A percentile compares a stretch with the other conserved stretches of the same genome.
phyloP scores from a whole-genome alignment of 2,329 filamentous ascomycete species.

The Beauveria bassiana region DNA sequence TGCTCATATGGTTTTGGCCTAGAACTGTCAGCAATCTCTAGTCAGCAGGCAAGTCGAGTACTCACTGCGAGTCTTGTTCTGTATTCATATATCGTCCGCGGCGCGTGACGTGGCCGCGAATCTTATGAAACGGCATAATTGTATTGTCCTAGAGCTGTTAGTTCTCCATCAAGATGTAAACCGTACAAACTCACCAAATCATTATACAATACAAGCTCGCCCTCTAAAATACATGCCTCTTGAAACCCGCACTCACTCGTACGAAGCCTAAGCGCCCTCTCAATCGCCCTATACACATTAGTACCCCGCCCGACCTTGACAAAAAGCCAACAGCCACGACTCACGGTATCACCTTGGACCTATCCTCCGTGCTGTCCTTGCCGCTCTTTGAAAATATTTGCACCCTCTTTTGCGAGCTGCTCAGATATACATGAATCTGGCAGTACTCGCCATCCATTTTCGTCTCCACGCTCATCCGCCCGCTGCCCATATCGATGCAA shows the following conservation, averaged over 20 bases:
- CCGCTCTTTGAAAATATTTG: constrained; percentile 90
- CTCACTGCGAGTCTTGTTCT: constrained; percentile 59
- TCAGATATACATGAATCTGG: constrained; percentile 73
- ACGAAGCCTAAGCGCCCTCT: constrained; percentile 56
- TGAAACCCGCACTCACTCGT: constrained; percentile 49
- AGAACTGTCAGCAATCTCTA: constrained; percentile 16
- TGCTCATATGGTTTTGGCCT: constrained; percentile 45
- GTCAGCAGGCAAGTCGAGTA: constrained; percentile 4
- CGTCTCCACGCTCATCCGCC: constrained; percentile 63
- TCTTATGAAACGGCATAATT: constrained; percentile 71
- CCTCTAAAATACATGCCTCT: constrained; percentile 68
- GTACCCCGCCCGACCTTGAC: neutral
- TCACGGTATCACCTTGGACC: constrained; percentile 49
- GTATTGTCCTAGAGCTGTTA: constrained; percentile 38
- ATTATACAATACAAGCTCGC: constrained; percentile 74
- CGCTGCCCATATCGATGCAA: constrained; percentile 56
- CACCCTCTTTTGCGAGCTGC: constrained; percentile 46
- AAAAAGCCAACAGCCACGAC: constrained; percentile 12
- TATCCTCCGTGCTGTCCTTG: constrained; percentile 76
- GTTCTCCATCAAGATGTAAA: neutral
- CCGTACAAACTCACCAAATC: constrained; percentile 38
- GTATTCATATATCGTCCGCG: constrained; percentile 64
- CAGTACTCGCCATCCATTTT: constrained; percentile 90
- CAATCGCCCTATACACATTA: constrained; percentile 41
- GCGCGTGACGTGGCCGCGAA: constrained; percentile 70